Evolutionary conservation across 495 filamentous ascomycete species (phyloP).

Genomic region (Annulohypoxylon bovei): DNA sequence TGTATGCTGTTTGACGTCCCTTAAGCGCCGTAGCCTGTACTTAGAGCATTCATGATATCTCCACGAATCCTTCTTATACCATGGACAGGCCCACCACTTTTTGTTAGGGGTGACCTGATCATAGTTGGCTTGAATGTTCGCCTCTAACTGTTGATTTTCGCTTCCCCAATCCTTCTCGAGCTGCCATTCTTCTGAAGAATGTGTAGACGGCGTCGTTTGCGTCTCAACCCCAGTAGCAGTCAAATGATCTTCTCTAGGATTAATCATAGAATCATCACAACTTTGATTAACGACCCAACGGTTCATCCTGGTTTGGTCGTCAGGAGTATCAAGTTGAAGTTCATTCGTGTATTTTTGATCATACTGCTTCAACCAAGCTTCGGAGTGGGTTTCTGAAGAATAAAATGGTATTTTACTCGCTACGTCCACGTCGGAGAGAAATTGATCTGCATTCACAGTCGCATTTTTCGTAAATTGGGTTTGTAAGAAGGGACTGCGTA

Average conservation of each 20-base stretch:
- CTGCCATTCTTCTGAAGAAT: background rate
- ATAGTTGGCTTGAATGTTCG: background rate
- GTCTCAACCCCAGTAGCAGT: background rate
- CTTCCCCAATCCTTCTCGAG: background rate
- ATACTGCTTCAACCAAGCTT: background rate
- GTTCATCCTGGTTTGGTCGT: background rate
- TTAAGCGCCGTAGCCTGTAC: constrained; percentile 30
- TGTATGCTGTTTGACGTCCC: constrained; percentile 40
- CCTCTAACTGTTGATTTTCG: background rate
- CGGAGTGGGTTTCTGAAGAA: background rate
- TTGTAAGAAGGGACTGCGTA: background rate
- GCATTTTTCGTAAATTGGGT: background rate
- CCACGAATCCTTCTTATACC: constrained; percentile 26
- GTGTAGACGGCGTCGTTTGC: background rate
- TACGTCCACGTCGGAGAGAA: background rate
- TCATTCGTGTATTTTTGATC: background rate
- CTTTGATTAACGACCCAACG: background rate
- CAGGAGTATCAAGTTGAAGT: background rate
- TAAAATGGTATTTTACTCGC: background rate
- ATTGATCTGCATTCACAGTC: background rate
- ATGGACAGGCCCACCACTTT: constrained; percentile 24
- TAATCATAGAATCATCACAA: background rate
- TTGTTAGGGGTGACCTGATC: background rate
- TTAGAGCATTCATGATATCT: constrained; percentile 23
- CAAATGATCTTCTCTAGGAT: background rate